Evolutionary conservation across 345 rosid species (phyloP).

Genomic region (Lenwebbia sp.): DNA sequence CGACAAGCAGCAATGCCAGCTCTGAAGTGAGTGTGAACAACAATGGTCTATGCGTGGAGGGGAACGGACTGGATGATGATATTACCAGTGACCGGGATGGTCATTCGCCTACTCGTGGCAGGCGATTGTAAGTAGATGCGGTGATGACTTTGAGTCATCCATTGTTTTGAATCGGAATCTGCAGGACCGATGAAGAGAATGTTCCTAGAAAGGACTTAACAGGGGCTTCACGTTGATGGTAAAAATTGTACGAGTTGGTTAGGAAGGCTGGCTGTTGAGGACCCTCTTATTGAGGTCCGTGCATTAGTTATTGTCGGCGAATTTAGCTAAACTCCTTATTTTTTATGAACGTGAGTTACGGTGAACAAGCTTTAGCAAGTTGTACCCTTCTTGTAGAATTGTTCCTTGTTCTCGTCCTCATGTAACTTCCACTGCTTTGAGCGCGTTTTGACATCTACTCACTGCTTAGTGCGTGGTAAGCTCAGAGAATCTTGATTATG

Average conservation of each 20-base stretch:
- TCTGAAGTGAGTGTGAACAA: slow-evolving; percentile 87
- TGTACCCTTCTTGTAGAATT: not conserved
- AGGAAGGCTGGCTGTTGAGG: not conserved
- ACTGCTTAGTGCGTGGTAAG: not conserved
- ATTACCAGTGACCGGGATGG: slow-evolving; percentile 53
- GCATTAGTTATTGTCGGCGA: not conserved
- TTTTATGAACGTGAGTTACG: not conserved
- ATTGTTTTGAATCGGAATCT: not conserved
- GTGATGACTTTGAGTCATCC: not conserved
- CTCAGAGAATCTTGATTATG: not conserved
- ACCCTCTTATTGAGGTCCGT: not conserved
- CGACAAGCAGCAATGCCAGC: slow-evolving; percentile 93
- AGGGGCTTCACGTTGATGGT: not conserved
- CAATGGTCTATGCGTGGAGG: slow-evolving; percentile 53
- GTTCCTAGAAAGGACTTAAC: not conserved
- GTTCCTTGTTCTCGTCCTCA: not conserved
- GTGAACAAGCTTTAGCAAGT: not conserved
- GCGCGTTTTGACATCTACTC: not conserved
- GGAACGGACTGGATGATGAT: slow-evolving; percentile 57
- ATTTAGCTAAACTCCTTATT: not conserved
- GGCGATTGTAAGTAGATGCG: slow-evolving; percentile 21
- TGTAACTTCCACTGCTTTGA: not conserved
- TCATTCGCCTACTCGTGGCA: slow-evolving; percentile 62
- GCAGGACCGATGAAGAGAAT: not conserved
- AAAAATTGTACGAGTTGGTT: not conserved